Conservation (phyloP, 148 eudicot species). For the Beta vulgaris region DNA sequence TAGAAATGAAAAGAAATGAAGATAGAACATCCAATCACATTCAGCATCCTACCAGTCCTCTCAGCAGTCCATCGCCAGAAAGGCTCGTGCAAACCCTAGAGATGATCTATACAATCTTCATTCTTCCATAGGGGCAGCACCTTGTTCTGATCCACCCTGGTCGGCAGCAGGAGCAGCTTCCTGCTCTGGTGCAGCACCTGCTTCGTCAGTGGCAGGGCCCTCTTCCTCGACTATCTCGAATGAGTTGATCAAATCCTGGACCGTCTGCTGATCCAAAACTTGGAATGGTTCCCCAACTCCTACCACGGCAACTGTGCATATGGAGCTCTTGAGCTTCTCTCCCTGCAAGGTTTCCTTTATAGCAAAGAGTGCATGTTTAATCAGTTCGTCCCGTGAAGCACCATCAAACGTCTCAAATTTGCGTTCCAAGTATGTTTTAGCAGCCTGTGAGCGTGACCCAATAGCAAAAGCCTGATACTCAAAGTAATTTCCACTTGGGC, state of each 20-base stretch:
- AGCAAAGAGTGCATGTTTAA: constrained; percentile 92
- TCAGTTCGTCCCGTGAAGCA: constrained; percentile 73
- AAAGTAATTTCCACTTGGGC: constrained; percentile 95
- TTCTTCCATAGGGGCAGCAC: constrained; percentile 78
- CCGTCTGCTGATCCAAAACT: constrained; percentile 61
- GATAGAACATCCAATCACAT: constrained; percentile 8
- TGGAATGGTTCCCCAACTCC: constrained; percentile 83
- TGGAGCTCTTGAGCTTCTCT: constrained; percentile 77
- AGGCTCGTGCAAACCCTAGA: not conserved
- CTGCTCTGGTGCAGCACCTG: constrained; percentile 34
- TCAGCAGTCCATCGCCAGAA: not conserved
- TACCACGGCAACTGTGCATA: constrained; percentile 74
- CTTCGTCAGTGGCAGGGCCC: constrained; percentile 47
- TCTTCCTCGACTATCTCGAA: constrained; percentile 86
- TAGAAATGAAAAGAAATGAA: constrained; percentile 5
- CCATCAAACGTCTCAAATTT: constrained; percentile 63
- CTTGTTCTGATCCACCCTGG: constrained; percentile 27
- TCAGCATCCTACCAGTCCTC: constrained; percentile 9
- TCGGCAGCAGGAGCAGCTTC: constrained; percentile 33
- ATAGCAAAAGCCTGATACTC: constrained; percentile 97
- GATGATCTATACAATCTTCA: constrained; percentile 4
- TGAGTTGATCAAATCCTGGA: constrained; percentile 70
- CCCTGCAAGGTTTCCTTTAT: constrained; percentile 93
- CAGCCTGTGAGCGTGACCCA: constrained; percentile 98
- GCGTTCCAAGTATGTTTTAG: constrained; percentile 92